Evolutionary conservation across 208 protist genomes (phyloP), one percentile per base, ranked within the genome.

Genomic region (Histomonas meleagridis): DNA sequence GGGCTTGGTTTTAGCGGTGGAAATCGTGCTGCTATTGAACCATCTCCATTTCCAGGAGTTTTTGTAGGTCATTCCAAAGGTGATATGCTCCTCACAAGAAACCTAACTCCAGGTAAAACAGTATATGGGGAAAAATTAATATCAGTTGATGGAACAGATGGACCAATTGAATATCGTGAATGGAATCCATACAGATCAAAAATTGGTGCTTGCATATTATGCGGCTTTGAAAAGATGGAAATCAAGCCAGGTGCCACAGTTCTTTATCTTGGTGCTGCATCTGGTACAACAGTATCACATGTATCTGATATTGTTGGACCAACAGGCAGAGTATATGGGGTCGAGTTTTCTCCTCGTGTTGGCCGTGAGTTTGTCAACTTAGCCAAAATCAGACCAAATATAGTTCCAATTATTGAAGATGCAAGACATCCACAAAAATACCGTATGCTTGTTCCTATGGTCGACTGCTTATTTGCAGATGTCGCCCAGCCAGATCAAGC

Each of bases 151-250:
- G 57, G 94, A 69, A 95, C 96, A 35, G 96, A 96, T 65, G 94
- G 92, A 21, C 96, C 94, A 32, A 96, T 97, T 62, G 98, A 99
- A 95, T 99, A 99, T 95, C 97, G 99, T 92, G 96, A 99, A 46
- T 99, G 99, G 98, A 99, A 99, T 94, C 98, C 99, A 21, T 99
- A 99, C 96, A 95, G 98, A 86, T 99, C 98, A 28, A 99, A 99
- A 96, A 94, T 99, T 46, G 98, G 97, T 43, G 97, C 98, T 26
- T 97, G 97, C 86, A 97, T 99, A 91, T 95, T 99, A 81, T 96
- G 96, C 92, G 98, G 98, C 95, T 96, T 99, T 35, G 97, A 98
- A 90, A 97, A 98, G 94, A 97, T 99, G 65, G 96, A 97, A 90
- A 99, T 99, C 94, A 93, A 95, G 78, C 98, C 98, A 81, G 99